Evolutionary conservation across 108 stramenopile genomes (phyloP), one percentile per base, ranked within the genome.

Genomic region (Nitzschia sp.): DNA sequence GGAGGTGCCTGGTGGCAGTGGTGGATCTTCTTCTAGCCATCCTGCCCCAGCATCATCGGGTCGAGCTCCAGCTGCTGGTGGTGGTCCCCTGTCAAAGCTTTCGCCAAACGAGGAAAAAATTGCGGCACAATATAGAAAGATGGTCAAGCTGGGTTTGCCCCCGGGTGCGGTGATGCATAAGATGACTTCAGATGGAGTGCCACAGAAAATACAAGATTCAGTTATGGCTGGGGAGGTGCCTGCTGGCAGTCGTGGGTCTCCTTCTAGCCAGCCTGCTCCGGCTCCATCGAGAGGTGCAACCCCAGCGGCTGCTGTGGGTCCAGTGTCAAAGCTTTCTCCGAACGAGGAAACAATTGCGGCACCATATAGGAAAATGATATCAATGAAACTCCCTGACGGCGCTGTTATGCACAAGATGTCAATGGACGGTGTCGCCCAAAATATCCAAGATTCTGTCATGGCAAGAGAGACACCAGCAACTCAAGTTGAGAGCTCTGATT

Each of bases 361-460:
- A 5, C 63, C 21, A 31, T 80, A 68, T 38, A 46, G 72, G 13
- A 75, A 75, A 41, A 80, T 75, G 79, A 66, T 75, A 16, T 66
- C 59, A 59, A 71, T 75, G 53, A 47, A 47, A 3, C 33, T 80
- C 16, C 79, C 79, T 2, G 59, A 52, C 11, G 73, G 64, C n/a
- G 79, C 79, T 15, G 28, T 80, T 44, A 35, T 32, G 8, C 65
- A 66, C 23, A 66, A 66, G 53, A 73, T 73, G 73, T 5, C 64
- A 3, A 59, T 57, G 45, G 73, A 58, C 33, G 33, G 48, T 0
- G 73, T 73, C 8, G 27, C 64, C 27, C 17, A 59, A 48, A 52
- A 66, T 17, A 45, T 73, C 21, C 65, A 66, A 46, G 65, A 66
- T 48, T 73, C 73, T 8, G 73, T 73, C 13, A 8, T 73, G 11